Conservation (phyloP, 2,329 filamentous ascomycete genomes). For the Dichotomopilus funicola region DNA sequence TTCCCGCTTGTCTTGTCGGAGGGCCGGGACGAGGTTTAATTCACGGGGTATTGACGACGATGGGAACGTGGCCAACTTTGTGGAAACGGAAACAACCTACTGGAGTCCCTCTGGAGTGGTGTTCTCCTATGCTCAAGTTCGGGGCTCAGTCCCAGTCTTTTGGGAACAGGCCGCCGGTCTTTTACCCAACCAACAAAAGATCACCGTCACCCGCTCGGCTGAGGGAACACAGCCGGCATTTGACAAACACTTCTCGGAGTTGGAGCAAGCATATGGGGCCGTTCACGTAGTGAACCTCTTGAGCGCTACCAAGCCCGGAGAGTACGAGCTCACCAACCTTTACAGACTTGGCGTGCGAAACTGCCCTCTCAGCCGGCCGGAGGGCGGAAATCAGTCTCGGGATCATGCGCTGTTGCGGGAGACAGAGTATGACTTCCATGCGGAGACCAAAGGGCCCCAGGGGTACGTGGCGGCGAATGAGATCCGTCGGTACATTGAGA, state of each 20-base stretch:
- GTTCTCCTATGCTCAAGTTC: conserved; percentile 89
- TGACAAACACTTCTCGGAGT: conserved; percentile 85
- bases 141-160: conserved; percentile 91
- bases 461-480: conserved; percentile 88
- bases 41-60: conserved; percentile 96
- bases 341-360: conserved; percentile 72
- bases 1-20: conserved; percentile 80
- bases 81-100: conserved; percentile 93
- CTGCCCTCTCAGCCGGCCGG: conserved; percentile 61
- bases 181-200: conserved; percentile 89
- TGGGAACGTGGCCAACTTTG: conserved; percentile 95
- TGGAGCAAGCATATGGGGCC: conserved; percentile 80
- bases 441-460: conserved; percentile 76
- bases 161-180: conserved; percentile 92
- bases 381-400: conserved; percentile 43
- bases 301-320: conserved; percentile 81
- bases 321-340: conserved; percentile 72
- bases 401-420: conserved; percentile 71
- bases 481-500: conserved; percentile 70
- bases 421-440: conserved; percentile 95
- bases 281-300: conserved; percentile 90
- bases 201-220: conserved; percentile 77
- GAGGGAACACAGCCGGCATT: conserved; percentile 94
- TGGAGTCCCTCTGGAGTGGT: conserved; percentile 72
- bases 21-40: conserved; percentile 94